A percentile compares a stretch with the other conserved stretches of the same genome.
Evolutionary conservation across 345 rosid genomes (phyloP).

Genomic region (Salix suchowensis): DNA sequence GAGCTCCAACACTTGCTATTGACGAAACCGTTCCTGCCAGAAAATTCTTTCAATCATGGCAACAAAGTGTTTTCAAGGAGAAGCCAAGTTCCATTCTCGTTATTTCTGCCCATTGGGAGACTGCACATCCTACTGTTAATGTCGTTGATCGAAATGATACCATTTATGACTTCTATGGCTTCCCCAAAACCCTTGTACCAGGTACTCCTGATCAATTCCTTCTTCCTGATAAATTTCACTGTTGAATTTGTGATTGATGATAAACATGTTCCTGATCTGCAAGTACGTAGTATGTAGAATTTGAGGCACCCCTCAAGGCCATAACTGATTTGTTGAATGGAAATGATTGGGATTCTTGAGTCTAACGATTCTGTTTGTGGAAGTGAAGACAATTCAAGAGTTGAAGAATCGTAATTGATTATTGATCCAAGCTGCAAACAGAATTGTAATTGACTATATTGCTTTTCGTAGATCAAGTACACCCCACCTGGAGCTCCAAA

Average conservation of each 20-base stretch:
- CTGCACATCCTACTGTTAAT: conserved; percentile 57
- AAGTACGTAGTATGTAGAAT: too few species aligned
- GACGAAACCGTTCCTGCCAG: conserved; percentile 63
- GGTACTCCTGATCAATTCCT: conserved; percentile 27
- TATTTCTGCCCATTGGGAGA: conserved; percentile 91
- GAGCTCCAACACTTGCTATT: conserved; percentile 68
- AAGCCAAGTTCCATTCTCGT: conserved; percentile 66
- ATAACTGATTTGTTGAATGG: not conserved
- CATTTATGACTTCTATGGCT: conserved; percentile 72
- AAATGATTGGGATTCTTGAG: not conserved
- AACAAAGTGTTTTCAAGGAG: conserved; percentile 21
- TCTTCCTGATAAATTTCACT: not conserved
- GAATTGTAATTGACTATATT: not conserved
- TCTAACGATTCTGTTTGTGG: too few species aligned
- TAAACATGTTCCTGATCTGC: too few species aligned
- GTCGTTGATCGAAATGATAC: conserved; percentile 50
- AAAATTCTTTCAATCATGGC: conserved; percentile 67
- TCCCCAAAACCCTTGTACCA: conserved; percentile 74
- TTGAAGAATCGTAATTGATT: too few species aligned
- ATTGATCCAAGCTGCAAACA: not conserved
- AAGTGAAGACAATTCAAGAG: too few species aligned
- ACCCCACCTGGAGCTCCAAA: conserved; percentile 89
- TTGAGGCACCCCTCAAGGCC: not conserved
- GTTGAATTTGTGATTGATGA: not conserved
- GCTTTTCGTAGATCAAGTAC: conserved; percentile 54